A percentile compares a stretch with the other conserved stretches of the same genome.
Evolutionary conservation across 768 basidiomycete genomes (phyloP).

Genomic region (Royoungia palumana): DNA sequence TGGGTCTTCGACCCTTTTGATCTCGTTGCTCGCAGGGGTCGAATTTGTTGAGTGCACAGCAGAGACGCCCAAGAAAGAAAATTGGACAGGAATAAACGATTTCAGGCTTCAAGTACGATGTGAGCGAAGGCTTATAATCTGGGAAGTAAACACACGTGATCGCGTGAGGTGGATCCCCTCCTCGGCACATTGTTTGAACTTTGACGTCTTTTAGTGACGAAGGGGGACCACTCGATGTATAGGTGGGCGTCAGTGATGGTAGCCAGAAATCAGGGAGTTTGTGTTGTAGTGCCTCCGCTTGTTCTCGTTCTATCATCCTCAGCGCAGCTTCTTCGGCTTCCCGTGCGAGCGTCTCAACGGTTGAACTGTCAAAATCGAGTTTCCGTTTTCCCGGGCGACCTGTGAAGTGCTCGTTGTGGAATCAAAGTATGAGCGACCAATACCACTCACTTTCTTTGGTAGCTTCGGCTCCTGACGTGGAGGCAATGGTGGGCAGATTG

Average conservation of each 20-base stretch:
- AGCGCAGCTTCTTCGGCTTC: slow-evolving; percentile 91
- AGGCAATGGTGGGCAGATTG: slow-evolving; percentile 28
- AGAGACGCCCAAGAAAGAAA: slow-evolving; percentile 49
- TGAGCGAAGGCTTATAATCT: neutral
- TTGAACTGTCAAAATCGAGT: slow-evolving; percentile 74
- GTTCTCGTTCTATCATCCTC: slow-evolving; percentile 77
- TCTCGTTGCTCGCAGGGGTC: slow-evolving; percentile 33
- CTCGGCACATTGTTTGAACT: slow-evolving; percentile 85
- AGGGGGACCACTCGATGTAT: slow-evolving; percentile 58
- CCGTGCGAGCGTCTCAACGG: slow-evolving; percentile 64
- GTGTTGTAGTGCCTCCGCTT: slow-evolving; percentile 76
- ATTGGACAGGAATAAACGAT: slow-evolving; percentile 75
- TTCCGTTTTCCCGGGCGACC: slow-evolving; percentile 75
- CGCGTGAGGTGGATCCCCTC: slow-evolving; percentile 72
- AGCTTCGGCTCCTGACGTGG: slow-evolving; percentile 37
- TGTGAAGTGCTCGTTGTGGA: slow-evolving; percentile 22
- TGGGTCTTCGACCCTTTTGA: slow-evolving; percentile 50
- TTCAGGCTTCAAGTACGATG: slow-evolving; percentile 58
- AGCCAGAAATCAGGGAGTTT: slow-evolving; percentile 99
- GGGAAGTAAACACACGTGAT: slow-evolving; percentile 54
- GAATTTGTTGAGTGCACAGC: slow-evolving; percentile 39
- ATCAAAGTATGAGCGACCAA: neutral
- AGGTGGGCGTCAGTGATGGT: slow-evolving; percentile 85
- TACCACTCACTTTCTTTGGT: slow-evolving; percentile 32
- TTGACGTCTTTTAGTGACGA: slow-evolving; percentile 76